Base-by-base conservation (phyloP, 2,329 filamentous ascomycete species). In the Hypoxylon sp. region DNA sequence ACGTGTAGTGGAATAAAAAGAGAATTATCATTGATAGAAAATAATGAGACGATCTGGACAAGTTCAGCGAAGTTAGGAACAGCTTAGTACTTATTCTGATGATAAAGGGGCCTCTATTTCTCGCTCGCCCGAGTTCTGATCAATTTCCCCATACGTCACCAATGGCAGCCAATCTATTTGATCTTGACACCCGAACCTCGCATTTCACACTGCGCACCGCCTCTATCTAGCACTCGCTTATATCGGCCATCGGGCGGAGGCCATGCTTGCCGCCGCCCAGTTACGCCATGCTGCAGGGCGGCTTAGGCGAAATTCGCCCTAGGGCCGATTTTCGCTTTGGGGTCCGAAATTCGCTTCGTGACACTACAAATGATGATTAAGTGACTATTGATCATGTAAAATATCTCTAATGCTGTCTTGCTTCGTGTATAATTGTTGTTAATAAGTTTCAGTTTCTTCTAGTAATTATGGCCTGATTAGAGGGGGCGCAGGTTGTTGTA, bases 301-400 rank as follows among this genome's bases (percentile, higher is more conserved):
- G 21, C 32, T 24, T 29, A 46, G 52, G 50, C 67, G 67, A 69
- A 24, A 50, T 64, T 67, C 67, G 67, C 63, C 19, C 50, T 7
- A 13, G 15, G n/a, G 67, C 67, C 67, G 67, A 67, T 19, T 3
- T 58, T 69, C 67, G 67, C 67, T 46, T 11, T 53, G 7, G 4
- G 4, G 7, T 52, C 63, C 67, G 67, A 59, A 52, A 44, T 35
- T 62, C 67, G 67, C 67, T 48, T 51, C 19, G 11, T 35, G 39
- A 52, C 31, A 47, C 11, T 13, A 42, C 13, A 2, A 3, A 31
- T 42, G 31, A 37, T 35, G 37, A 24, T 19, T 48, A 47, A 32
- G 31, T 37, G 24, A 24, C n/a, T 2, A 29, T 31, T 11, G 17
- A 27, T 29, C 24, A 35, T 10, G 35, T 19, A 15, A 21, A 44